Conservation (phyloP, 345 rosid species). For the Carallia pectinifolia region DNA sequence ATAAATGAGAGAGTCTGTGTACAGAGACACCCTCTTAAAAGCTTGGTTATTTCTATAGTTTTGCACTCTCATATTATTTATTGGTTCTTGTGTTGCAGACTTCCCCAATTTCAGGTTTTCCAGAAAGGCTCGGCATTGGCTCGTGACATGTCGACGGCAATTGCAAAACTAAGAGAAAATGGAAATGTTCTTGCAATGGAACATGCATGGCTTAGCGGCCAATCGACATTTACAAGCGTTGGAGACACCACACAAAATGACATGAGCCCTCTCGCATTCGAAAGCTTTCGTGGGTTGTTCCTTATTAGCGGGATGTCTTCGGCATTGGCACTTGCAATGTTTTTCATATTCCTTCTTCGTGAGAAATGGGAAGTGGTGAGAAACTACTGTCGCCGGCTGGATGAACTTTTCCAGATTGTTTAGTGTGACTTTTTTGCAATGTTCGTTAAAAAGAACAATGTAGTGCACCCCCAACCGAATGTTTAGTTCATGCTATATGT, state of each 20-base stretch:
- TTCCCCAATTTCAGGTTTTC: neutral
- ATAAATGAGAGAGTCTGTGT: no score
- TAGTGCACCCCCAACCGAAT: no score
- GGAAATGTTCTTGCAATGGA: conserved; percentile 1
- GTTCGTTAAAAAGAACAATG: no score
- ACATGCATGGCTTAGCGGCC: neutral
- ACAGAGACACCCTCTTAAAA: no score
- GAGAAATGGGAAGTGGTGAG: neutral
- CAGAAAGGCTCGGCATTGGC: neutral
- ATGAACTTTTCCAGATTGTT: no score
- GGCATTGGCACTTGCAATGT: neutral
- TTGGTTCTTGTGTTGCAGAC: no score
- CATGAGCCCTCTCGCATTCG: no score
- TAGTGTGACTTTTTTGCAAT: no score
- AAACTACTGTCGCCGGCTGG: neutral
- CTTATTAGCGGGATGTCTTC: neutral
- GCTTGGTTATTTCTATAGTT: no score
- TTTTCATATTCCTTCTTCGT: neutral
- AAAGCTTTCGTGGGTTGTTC: conserved; percentile 1
- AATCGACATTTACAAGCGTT: neutral
- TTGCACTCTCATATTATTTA: no score
- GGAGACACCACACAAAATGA: neutral
- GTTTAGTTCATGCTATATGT: no score
- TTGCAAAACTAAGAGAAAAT: neutral
- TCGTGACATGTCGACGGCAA: no score